Evolutionary conservation across 306 rosid genomes (phyloP).

Genomic region (Glycyrrhiza uralensis): DNA sequence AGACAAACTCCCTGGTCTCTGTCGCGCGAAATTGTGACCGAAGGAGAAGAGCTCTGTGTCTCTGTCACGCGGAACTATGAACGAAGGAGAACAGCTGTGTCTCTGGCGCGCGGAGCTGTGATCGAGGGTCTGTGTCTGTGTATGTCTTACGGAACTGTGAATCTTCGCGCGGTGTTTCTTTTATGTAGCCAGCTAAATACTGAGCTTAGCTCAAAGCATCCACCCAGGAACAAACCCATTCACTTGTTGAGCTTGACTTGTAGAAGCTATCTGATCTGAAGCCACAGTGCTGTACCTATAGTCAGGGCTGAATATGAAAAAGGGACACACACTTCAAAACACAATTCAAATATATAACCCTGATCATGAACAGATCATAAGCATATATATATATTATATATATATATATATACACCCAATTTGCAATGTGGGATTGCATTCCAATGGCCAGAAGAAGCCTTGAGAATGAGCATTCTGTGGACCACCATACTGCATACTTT

Average conservation of each 20-base stretch:
- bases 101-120: too few species aligned
- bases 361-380: not conserved
- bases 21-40: too few species aligned
- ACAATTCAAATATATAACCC: not conserved
- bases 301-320: slow-evolving; percentile 26
- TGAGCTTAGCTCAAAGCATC: slow-evolving; percentile 61
- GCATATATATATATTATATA: not conserved
- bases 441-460: slow-evolving; percentile 70
- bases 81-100: too few species aligned
- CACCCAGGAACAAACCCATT: slow-evolving; percentile 84
- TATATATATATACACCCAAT: too few species aligned
- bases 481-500: slow-evolving; percentile 53
- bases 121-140: too few species aligned
- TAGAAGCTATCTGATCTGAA: slow-evolving; percentile 62
- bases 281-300: slow-evolving; percentile 51
- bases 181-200: slow-evolving; percentile 5
- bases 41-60: too few species aligned
- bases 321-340: not conserved
- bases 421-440: slow-evolving; percentile 87
- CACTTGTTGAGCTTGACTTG: slow-evolving; percentile 67
- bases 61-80: too few species aligned
- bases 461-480: slow-evolving; percentile 65
- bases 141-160: too few species aligned
- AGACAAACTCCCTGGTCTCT: too few species aligned
- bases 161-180: not conserved